Conservation (phyloP, 1,139 yeast genomes). For the Blastobotrys persicus region DNA sequence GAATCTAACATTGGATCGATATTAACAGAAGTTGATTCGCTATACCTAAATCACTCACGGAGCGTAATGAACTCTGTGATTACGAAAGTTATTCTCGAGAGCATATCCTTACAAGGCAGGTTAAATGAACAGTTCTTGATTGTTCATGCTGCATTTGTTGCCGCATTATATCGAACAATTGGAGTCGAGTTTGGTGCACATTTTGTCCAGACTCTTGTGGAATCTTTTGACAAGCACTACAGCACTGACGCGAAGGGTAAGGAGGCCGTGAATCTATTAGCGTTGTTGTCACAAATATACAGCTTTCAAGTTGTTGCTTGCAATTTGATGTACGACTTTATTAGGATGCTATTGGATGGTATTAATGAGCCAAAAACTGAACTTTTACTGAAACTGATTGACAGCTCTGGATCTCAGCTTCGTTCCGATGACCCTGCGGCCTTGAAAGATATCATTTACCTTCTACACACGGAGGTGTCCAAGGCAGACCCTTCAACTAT, state of each 20-base stretch:
- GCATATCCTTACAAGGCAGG: conserved; percentile 61
- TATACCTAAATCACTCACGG: conserved; percentile 68
- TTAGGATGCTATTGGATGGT: conserved; percentile 53
- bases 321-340: conserved; percentile 71
- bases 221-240: conserved; percentile 49
- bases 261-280: conserved; percentile 66
- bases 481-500: conserved; percentile 41
- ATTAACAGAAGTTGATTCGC: conserved; percentile 60
- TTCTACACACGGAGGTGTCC: conserved; percentile 50
- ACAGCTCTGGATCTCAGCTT: conserved; percentile 78
- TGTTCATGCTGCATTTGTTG: conserved; percentile 73
- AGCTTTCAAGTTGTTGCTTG: conserved; percentile 74
- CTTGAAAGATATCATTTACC: conserved; percentile 69
- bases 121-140: conserved; percentile 76
- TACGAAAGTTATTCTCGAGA: conserved; percentile 60
- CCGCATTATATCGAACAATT: conserved; percentile 67
- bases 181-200: conserved; percentile 92
- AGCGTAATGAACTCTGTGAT: conserved; percentile 71
- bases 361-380: conserved; percentile 76
- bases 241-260: conserved; percentile 42
- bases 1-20: conserved; percentile 77
- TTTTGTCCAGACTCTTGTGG: conserved; percentile 76
- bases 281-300: conserved; percentile 73
- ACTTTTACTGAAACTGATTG: conserved; percentile 64
- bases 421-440: conserved; percentile 89